phyloP scores from a whole-genome alignment of 768 basidiomycete genomes.

The Kwoniella sp. region DNA sequence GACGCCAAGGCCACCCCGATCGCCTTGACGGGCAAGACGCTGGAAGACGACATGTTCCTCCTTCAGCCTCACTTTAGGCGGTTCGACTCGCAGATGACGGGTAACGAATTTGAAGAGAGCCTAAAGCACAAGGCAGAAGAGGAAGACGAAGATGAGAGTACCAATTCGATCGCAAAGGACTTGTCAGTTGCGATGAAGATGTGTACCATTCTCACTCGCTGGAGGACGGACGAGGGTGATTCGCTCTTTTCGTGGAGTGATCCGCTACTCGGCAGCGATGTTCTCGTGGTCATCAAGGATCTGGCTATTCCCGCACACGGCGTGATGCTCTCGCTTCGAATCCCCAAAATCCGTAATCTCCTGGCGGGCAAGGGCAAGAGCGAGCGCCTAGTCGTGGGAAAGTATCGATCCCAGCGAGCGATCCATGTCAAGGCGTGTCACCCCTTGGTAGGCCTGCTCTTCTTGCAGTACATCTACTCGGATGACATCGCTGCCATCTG shows the following conservation, averaged over 20 bases:
- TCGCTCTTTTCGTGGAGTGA: slow-evolving; percentile 44
- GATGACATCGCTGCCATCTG: slow-evolving; percentile 77
- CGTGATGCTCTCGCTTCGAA: slow-evolving; percentile 21
- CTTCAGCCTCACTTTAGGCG: slow-evolving; percentile 62
- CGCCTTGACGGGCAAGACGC: slow-evolving; percentile 56
- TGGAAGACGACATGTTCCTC: slow-evolving; percentile 64
- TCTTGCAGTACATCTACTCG: slow-evolving; percentile 81
- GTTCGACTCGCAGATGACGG: slow-evolving; percentile 36
- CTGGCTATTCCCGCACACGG: slow-evolving; percentile 47
- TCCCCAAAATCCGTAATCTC: slow-evolving; percentile 16
- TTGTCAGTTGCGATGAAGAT: slow-evolving; percentile 38
- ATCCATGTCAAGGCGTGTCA: slow-evolving; percentile 58
- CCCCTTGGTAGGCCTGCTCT: slow-evolving; percentile 65
- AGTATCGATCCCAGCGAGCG: slow-evolving; percentile 6
- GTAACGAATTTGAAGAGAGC: slow-evolving; percentile 30
- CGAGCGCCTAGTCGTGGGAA: slow-evolving; percentile 3
- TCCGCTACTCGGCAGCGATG: slow-evolving; percentile 60
- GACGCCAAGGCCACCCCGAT: slow-evolving; percentile 65
- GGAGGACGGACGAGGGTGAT: slow-evolving; percentile 38
- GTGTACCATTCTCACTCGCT: slow-evolving; percentile 37
- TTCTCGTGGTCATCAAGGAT: slow-evolving; percentile 56
- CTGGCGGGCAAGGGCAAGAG: slow-evolving; percentile 10
- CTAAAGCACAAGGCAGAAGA: slow-evolving; percentile 12
- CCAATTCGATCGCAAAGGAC: slow-evolving; percentile 45
- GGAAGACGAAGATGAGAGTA: slow-evolving; percentile 53